Base-by-base conservation (phyloP, 139 green algal species). In the Chlamydomonas urium region DNA sequence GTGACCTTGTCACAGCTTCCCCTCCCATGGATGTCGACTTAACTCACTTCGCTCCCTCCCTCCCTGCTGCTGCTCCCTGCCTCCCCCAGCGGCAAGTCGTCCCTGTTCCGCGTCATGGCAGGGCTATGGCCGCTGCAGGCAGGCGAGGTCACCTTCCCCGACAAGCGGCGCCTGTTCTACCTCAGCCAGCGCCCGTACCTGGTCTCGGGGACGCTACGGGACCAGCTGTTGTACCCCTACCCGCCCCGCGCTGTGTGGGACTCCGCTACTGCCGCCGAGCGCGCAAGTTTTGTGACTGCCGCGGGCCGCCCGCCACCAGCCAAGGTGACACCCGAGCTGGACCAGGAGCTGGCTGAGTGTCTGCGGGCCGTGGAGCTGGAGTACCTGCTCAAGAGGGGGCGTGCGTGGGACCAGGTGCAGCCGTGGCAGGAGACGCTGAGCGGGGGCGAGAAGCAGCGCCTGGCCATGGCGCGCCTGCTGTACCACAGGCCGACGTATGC, bases 161-260 rank as follows among this genome's bases (percentile, higher is more conserved):
- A 63, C 47, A 85, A 85, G 72, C 48, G 66, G 29, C 76, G 75
- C 10, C 72, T 97, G 23, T 97, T 97, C 79, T 97, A 96, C 82
- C 85, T 97, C 32, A 80, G 66, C 19, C 92, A 97, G 84, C 81
- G 87, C 35, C 89, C 92, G 21, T 97, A 97, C 81, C 80, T 96
- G 48, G 73, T 84, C 23, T 77, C 74, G 0, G 89, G 91, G 65
- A 91, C 84, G 24, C 81, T 97, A 60, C 81, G 92, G 0, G 92
- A 97, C 78, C 92, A 97, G 84, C 80, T 97, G 63, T 80, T 96
- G 58, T 96, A 97, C 84, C 92, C 92, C 1, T 83, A 87, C 71
- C 89, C 92, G 3, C 91, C 92, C 1, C 65, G 66, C 31, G 57
- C 42, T 28, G 73, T 79, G 38, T 79, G 73, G 73, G 23, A 28